phyloP scores from a whole-genome alignment of 306 rosid genomes.

The Mucuna pruriens region DNA sequence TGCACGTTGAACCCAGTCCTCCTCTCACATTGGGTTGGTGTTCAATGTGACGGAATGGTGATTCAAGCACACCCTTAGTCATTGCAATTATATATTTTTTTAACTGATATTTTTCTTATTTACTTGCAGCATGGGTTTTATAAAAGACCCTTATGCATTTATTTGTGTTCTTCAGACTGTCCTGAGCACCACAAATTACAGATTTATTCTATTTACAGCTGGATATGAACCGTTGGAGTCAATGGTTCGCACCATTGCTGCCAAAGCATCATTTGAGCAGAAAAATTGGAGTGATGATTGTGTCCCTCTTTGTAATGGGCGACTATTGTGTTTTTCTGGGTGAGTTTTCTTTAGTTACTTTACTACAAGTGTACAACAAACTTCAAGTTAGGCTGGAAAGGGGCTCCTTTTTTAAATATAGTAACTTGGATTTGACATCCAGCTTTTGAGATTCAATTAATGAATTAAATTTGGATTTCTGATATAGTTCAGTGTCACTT shows the following conservation, averaged over 20 bases:
- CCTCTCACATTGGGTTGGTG: background rate
- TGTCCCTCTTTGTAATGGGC: slow-evolving; percentile 50
- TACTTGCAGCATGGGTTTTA: slow-evolving; percentile 80
- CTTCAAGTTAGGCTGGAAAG: background rate
- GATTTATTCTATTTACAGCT: slow-evolving; percentile 77
- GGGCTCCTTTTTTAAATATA: background rate
- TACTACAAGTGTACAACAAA: background rate
- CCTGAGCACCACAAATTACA: slow-evolving; percentile 58
- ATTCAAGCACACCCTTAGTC: background rate
- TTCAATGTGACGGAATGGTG: background rate
- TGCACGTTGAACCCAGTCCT: background rate
- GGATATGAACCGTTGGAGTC: slow-evolving; percentile 72
- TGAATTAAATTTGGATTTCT: slow-evolving; percentile 2
- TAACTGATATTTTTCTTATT: slow-evolving; percentile 29
- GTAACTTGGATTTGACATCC: slow-evolving; percentile 2
- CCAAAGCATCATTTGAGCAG: slow-evolving; percentile 48
- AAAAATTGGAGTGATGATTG: slow-evolving; percentile 59
- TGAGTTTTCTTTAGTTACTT: slow-evolving; percentile 44
- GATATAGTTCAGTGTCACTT: slow-evolving; percentile 23
- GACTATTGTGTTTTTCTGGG: slow-evolving; percentile 75
- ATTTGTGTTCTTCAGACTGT: slow-evolving; percentile 61
- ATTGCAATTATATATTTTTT: slow-evolving; percentile 13
- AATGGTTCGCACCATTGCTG: slow-evolving; percentile 43
- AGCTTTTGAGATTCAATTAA: slow-evolving; percentile 28
- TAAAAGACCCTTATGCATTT: slow-evolving; percentile 66